These are phyloP conservation scores for Jamesozyma gamospora DNA, from an alignment of 805 yeast species.

Conservation along the genomic window DNA sequence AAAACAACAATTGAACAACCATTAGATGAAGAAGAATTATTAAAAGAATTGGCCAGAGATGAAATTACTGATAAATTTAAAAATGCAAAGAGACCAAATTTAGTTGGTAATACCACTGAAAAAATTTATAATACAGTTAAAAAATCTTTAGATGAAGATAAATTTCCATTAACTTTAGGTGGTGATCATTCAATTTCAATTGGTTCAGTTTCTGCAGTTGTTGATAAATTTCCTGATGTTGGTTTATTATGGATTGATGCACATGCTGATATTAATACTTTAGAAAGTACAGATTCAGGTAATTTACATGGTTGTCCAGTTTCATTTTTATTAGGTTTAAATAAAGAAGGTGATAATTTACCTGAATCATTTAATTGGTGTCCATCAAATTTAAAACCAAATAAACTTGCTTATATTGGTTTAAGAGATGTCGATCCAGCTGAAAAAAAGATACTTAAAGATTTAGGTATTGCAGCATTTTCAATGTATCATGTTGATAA, in stretches of 20 bases:
- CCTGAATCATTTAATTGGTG: conserved; percentile 81
- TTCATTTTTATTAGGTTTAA: conserved; percentile 78
- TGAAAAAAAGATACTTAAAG: conserved; percentile 65
- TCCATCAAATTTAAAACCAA: conserved; percentile 51
- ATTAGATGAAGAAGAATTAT: conserved; percentile 39
- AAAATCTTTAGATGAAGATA: conserved; percentile 37
- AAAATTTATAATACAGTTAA: conserved; percentile 52
- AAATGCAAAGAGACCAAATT: conserved; percentile 58
- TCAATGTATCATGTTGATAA: conserved; percentile 95
- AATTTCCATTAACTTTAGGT: conserved; percentile 77
- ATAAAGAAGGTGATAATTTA: conserved; percentile 33
- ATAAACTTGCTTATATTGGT: conserved; percentile 84
- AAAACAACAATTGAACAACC: conserved; percentile 43
- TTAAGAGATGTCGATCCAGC: conserved; percentile 86
- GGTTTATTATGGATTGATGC: conserved; percentile 96
- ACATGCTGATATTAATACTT: conserved; percentile 93
- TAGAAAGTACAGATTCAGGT: conserved; percentile 73
- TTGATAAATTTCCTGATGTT: conserved; percentile 72
- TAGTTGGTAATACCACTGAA: conserved; percentile 67
- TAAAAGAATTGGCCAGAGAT: conserved; percentile 31
- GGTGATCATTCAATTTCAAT: conserved; percentile 97
- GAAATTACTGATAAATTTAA: conserved; percentile 42
- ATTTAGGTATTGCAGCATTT: conserved; percentile 68
- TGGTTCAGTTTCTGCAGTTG: conserved; percentile 81
- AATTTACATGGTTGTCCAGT: conserved; percentile 97